phyloP scores from a whole-genome alignment of 129 eudicot genomes.

The Flaveria ramosissima region DNA sequence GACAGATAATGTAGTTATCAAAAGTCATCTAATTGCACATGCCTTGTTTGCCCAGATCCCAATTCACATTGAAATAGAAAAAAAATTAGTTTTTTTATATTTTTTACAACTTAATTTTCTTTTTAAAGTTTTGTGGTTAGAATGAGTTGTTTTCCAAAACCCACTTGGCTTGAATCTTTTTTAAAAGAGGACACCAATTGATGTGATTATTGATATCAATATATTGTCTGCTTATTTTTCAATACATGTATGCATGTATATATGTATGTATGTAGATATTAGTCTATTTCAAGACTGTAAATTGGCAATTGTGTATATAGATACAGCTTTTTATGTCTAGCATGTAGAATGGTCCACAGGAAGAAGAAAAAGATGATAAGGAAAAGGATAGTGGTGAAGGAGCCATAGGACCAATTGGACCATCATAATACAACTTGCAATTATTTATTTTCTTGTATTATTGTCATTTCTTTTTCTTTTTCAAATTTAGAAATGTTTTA shows the following conservation, averaged over 20 bases:
- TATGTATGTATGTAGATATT: not conserved
- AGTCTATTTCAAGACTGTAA: conserved; percentile 21
- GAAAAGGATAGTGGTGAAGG: conserved; percentile 37
- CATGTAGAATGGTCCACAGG: conserved; percentile 32
- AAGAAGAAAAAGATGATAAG: not conserved
- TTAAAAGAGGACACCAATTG: not conserved
- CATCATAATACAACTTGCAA: conserved; percentile 39
- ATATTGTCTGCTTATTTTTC: not conserved
- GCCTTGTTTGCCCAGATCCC: conserved; percentile 42
- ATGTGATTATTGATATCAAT: conserved; percentile 1
- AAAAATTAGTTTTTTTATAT: not conserved
- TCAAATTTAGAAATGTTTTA: not conserved
- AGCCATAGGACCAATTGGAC: conserved; percentile 36
- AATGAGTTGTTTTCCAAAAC: not conserved
- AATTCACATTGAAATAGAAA: conserved; percentile 21
- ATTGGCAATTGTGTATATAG: conserved; percentile 22
- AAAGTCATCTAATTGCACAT: conserved; percentile 45
- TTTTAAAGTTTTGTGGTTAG: not conserved
- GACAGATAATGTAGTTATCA: conserved; percentile 34
- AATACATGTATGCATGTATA: not conserved
- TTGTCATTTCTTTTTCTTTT: not conserved
- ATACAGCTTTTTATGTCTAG: conserved; percentile 21
- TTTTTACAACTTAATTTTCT: too few relatives aligned
- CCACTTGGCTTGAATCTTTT: not conserved
- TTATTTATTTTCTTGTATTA: conserved; percentile 20